Conservation (phyloP, 257 asterid genomes). For the Solanum virginianum region DNA sequence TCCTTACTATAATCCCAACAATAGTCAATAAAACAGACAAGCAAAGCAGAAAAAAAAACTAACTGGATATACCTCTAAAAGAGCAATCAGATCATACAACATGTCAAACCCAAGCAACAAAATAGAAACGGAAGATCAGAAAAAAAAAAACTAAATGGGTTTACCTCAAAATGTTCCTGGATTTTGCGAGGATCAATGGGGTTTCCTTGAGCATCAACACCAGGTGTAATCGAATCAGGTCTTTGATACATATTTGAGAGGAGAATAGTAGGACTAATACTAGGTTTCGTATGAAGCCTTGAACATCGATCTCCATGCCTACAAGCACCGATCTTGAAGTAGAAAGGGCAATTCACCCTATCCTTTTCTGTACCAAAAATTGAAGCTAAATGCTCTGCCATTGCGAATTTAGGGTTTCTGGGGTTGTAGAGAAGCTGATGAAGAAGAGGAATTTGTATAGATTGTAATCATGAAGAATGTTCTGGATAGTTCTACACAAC, state of each 20-base stretch:
- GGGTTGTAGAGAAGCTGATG: neutral
- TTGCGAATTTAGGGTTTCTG: neutral
- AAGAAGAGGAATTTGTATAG: too few relatives aligned
- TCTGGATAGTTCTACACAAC: neutral
- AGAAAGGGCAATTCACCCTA: slow-evolving; percentile 91
- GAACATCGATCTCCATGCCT: slow-evolving; percentile 97
- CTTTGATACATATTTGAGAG: slow-evolving; percentile 92
- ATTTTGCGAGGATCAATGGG: slow-evolving; percentile 70
- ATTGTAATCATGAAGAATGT: neutral
- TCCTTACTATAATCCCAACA: neutral
- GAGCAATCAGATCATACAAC: neutral
- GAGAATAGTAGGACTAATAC: slow-evolving; percentile 78
- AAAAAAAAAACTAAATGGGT: neutral
- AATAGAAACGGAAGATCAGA: too few relatives aligned
- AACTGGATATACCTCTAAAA: neutral
- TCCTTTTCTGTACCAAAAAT: slow-evolving; percentile 89
- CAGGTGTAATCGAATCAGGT: slow-evolving; percentile 96
- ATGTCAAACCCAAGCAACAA: neutral
- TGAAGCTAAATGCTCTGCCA: slow-evolving; percentile 94
- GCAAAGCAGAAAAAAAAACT: neutral
- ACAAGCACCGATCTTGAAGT: slow-evolving; percentile 95
- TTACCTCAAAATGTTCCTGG: slow-evolving; percentile 89
- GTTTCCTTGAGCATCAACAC: slow-evolving; percentile 79
- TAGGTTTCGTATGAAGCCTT: slow-evolving; percentile 88
- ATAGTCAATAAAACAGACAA: neutral